Base-by-base conservation (phyloP, 140 eudicot species). In the Erigeron philadelphicus region DNA sequence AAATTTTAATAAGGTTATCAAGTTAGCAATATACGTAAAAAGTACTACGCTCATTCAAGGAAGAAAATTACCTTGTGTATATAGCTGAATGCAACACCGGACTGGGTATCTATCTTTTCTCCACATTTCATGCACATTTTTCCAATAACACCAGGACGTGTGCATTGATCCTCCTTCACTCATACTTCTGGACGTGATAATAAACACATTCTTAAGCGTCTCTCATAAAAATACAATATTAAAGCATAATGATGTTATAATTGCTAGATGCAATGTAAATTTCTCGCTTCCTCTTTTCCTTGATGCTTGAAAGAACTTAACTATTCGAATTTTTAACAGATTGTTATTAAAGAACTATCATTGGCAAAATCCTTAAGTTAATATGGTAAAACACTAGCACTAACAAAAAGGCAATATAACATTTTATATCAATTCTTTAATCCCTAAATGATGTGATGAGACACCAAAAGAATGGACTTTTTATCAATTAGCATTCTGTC, bases 61-160 rank as follows among this genome's bases (percentile, higher is more conserved):
- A 21, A 19, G 19, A 58, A 12, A 64, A 38, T 71, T 54, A 90
- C 95, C 89, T 90, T 83, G 54, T 85, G 89, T 61, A 83, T 80
- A 77, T 85, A 90, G 0, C 84, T 81, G 72, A 87, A 76, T 49
- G 87, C 75, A 43, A 90, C 87, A 60, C 95, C 88, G 9, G 85
- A 76, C 47, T 78, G 85, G 76, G 77, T 79, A 40, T 87, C 95
- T 49, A 76, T 62, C 61, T 75, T 81, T 57, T 81, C 76, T 41
- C 90, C 95, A 81, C 97, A 87, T 40, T 69, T 57, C 43, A 85
- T 71, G 74, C 97, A 90, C 88, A 85, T 70, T 56, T 93, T 88
- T 49, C 79, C 82, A 21, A 77, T 71, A 63, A 61, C 44, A 76
- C 94, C 97, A 71, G 95, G 95, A 80, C 87, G 97, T 19, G 81